Conservation (phyloP, 1,139 yeast species). For the Pichia inconspicua region DNA sequence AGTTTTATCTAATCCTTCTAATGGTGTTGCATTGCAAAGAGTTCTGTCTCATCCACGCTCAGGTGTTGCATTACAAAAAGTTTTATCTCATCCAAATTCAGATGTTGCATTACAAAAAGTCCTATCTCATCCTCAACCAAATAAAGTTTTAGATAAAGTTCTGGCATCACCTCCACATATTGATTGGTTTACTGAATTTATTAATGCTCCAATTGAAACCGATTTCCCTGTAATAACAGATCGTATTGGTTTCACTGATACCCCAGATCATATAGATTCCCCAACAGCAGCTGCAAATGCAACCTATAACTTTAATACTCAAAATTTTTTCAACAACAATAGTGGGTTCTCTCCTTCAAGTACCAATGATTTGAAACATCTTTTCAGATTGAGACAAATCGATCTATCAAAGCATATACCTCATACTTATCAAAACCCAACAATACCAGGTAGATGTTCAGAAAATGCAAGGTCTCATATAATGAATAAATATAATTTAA, state of each 20-base stretch:
- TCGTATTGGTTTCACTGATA: conserved; percentile 51
- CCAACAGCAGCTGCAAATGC: not conserved
- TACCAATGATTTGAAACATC: conserved; percentile 37
- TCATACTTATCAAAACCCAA: conserved; percentile 23
- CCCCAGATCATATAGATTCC: conserved; percentile 27
- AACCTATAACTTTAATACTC: not conserved
- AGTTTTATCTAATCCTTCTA: conserved; percentile 15
- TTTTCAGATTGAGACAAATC: conserved; percentile 54
- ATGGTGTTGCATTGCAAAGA: conserved; percentile 14
- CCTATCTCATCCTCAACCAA: conserved; percentile 18
- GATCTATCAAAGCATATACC: conserved; percentile 42
- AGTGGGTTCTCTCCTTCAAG: conserved; percentile 12
- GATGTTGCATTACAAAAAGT: conserved; percentile 16
- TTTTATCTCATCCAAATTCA: conserved; percentile 17
- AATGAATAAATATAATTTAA: conserved; percentile 43
- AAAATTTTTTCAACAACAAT: conserved; percentile 8
- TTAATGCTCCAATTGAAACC: conserved; percentile 53
- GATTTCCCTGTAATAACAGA: conserved; percentile 42
- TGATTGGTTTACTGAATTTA: conserved; percentile 65
- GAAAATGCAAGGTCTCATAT: conserved; percentile 49
- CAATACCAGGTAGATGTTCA: conserved; percentile 33
- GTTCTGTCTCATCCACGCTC: conserved; percentile 17
- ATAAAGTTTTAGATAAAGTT: conserved; percentile 13
- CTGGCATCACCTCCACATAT: conserved; percentile 13
- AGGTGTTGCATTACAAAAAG: conserved; percentile 15